Percentiles rank a stretch among this genome's conserved stretches.
phyloP scores from a whole-genome alignment of 805 yeast species.

The Phaffomyces antillensis region DNA sequence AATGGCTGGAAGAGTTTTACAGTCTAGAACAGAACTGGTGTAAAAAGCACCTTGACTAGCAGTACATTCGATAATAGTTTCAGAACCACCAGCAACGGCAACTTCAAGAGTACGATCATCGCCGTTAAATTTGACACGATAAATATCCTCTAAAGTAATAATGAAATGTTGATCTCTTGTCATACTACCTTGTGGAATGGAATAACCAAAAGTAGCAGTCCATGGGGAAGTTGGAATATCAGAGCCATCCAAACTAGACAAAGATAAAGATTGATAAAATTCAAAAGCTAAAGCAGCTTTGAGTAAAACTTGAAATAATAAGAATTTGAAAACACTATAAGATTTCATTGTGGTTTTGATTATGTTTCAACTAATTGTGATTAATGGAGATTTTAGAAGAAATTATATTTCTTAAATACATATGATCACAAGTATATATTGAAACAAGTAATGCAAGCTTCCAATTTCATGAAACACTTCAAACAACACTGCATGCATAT shows the following conservation, averaged over 20 bases:
- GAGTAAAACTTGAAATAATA: background rate
- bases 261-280: conserved; percentile 4
- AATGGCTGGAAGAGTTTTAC: conserved; percentile 21
- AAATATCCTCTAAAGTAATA: conserved; percentile 25
- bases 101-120: conserved; percentile 15
- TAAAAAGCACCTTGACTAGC: conserved; percentile 28
- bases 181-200: conserved; percentile 20
- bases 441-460: no score
- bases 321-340: background rate
- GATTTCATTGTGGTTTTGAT: background rate
- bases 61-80: conserved; percentile 24
- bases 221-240: conserved; percentile 27
- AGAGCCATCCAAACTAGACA: conserved; percentile 6
- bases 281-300: conserved; percentile 1
- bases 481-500: no score
- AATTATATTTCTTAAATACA: no score
- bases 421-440: no score
- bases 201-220: conserved; percentile 26
- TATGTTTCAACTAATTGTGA: background rate
- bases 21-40: conserved; percentile 24
- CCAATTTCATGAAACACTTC: no score
- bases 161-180: conserved; percentile 15
- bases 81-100: conserved; percentile 18
- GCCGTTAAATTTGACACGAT: conserved; percentile 27
- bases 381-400: background rate